Percentiles rank a stretch among this genome's conserved stretches.
phyloP scores from a whole-genome alignment of 306 rosid genomes.

The Rosa lucieae region DNA sequence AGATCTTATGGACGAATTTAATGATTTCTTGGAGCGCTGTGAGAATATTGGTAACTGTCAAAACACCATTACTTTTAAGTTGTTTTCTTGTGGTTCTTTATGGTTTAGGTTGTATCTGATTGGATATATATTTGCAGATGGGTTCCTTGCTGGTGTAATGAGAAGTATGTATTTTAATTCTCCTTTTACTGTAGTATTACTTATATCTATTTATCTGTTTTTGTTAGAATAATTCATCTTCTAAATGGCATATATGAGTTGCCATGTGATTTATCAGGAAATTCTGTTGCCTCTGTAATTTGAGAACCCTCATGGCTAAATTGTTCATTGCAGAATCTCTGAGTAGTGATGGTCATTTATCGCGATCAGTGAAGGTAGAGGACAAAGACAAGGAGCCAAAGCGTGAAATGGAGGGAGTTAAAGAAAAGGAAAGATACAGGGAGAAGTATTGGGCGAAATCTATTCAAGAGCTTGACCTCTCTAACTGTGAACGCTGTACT shows the following conservation, averaged over 20 bases:
- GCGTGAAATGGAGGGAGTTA: slow-evolving; percentile 69
- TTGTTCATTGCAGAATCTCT: slow-evolving; percentile 67
- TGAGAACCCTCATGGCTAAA: slow-evolving; percentile 30
- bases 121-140: slow-evolving; percentile 72
- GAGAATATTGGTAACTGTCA: slow-evolving; percentile 75
- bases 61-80: slow-evolving; percentile 7
- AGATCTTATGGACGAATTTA: slow-evolving; percentile 89
- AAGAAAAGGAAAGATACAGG: slow-evolving; percentile 80
- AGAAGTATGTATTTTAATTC: slow-evolving; percentile 61
- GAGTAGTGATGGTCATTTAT: slow-evolving; percentile 54
- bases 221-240: slow-evolving; percentile 20
- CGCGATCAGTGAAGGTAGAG: slow-evolving; percentile 72
- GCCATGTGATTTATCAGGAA: background rate
- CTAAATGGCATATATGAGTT: slow-evolving; percentile 17
- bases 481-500: slow-evolving; percentile 79
- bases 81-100: slow-evolving; percentile 23
- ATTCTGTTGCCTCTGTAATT: slow-evolving; percentile 6
- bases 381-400: slow-evolving; percentile 75
- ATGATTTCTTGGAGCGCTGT: slow-evolving; percentile 84
- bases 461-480: slow-evolving; percentile 96
- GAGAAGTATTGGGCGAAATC: slow-evolving; percentile 87
- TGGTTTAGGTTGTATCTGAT: slow-evolving; percentile 34
- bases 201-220: background rate
- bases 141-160: slow-evolving; percentile 90
- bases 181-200: slow-evolving; percentile 5